Evolutionary conservation across 805 yeast species (phyloP).

Genomic region (Sugiyamaella valdiviana): DNA sequence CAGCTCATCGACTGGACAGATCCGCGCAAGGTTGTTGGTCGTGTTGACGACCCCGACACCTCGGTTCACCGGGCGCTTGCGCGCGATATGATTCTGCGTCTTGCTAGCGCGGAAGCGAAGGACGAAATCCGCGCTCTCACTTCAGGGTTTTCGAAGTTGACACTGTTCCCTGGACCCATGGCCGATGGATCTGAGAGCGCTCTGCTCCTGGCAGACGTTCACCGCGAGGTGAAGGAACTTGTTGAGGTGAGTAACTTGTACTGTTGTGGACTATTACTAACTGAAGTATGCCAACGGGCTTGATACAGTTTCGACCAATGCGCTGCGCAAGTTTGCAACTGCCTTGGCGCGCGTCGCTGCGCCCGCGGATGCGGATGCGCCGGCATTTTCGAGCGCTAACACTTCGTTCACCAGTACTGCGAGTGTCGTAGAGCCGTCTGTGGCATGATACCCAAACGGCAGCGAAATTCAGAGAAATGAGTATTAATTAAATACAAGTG

Average conservation of each 20-base stretch:
- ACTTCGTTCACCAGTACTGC: not conserved
- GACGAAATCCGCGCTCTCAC: constrained; percentile 51
- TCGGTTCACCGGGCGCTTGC: constrained; percentile 53
- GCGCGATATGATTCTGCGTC: constrained; percentile 45
- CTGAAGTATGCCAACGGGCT: not conserved
- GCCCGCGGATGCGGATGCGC: not conserved
- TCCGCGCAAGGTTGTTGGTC: constrained; percentile 40
- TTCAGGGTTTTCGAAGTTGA: constrained; percentile 44
- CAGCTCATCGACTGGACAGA: constrained; percentile 83
- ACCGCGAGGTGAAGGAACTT: not conserved
- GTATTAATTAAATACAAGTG: not conserved
- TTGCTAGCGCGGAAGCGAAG: constrained; percentile 43
- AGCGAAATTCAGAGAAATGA: no score
- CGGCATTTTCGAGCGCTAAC: not conserved
- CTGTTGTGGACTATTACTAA: not conserved
- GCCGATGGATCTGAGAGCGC: not conserved
- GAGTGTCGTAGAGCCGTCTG: not conserved
- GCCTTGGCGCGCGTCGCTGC: not conserved
- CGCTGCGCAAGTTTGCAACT: not conserved
- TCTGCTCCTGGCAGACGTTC: not conserved
- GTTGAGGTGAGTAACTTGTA: not conserved
- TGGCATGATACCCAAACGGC: no score
- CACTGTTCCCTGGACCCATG: not conserved
- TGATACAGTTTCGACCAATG: not conserved
- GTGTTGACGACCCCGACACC: constrained; percentile 44